Evolutionary conservation across 345 rosid genomes (phyloP), one percentile per base, ranked within the genome.

Genomic region (Kandelia obovata): DNA sequence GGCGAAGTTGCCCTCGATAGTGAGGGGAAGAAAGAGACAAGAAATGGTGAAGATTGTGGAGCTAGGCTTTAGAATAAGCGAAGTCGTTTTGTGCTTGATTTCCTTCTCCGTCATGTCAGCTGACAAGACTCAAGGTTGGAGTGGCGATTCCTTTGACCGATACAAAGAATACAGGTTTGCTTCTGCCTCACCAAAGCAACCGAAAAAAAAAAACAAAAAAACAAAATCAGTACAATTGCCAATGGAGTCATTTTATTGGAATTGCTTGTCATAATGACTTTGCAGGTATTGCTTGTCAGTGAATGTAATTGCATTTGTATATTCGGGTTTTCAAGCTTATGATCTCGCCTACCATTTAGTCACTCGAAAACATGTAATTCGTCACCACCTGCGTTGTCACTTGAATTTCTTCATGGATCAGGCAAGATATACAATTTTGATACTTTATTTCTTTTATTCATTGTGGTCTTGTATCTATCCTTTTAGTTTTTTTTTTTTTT

Each of bases 81-180:
- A 89, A 75, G 75, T 87, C 21, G 76, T 86, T 58, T 77, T 92
- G 73, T 86, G 99, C 65, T 74, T 92, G 88, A 89, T 92, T 60
- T 96, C 99, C 64, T 92, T 96, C 72, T 88, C 98, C 5, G 89
- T 96, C 30, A 90, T 96, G 98, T 97, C 98, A 0, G 92, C 99
- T 47, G 95, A 92, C 77, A 89, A 85, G 83, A 96, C 98, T 43
- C 88, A 87, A 71, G 99, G 99, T 4, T 96, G 98, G 99, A 88
- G 96, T 20, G 99, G 99, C 46, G 99, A 96, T 75, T 96, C 99
- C 27, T 96, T 81, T 65, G 90, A 96, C 72, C 96, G 98, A 27
- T 96, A 96, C 76, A 86, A 68, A 79, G 99, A 92, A 72, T 96
- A 89, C 84, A 88, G 96, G 99, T 89, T 4, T 15, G 17, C 2